Evolutionary conservation across 352 stramenopile genomes (phyloP).

Genomic region (Globisporangium alternatum): DNA sequence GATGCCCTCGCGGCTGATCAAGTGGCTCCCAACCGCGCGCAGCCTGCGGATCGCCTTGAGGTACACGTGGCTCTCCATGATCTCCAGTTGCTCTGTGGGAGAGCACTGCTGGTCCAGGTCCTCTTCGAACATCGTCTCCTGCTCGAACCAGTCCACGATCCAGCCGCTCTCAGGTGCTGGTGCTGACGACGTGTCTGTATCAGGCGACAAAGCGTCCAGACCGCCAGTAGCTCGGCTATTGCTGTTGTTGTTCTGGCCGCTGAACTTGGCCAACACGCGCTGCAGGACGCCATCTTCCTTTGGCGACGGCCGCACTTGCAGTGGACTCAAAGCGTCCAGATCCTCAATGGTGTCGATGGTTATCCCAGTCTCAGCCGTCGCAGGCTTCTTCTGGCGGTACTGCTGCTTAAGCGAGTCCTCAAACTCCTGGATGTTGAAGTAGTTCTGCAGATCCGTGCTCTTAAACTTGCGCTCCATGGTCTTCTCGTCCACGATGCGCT

Average conservation of each 20-base stretch:
- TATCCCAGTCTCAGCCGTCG: background rate
- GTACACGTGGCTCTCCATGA: slow-evolving; percentile 69
- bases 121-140: slow-evolving; percentile 90
- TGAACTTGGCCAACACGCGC: slow-evolving; percentile 47
- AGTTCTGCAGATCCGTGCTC: slow-evolving; percentile 76
- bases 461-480: slow-evolving; percentile 84
- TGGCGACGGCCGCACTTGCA: slow-evolving; percentile 16
- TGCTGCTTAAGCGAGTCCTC: slow-evolving; percentile 60
- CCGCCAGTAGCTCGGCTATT: background rate
- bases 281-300: slow-evolving; percentile 52
- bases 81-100: slow-evolving; percentile 64
- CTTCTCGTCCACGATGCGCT: slow-evolving; percentile 88
- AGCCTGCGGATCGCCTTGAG: slow-evolving; percentile 63
- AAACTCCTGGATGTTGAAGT: slow-evolving; percentile 83
- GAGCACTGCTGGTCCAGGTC: slow-evolving; percentile 79
- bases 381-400: background rate
- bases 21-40: slow-evolving; percentile 26
- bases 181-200: slow-evolving; percentile 7
- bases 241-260: slow-evolving; percentile 14
- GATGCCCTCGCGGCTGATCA: slow-evolving; percentile 46
- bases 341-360: slow-evolving; percentile 16
- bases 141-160: slow-evolving; percentile 85
- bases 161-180: slow-evolving; percentile 19
- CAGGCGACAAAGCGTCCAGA: background rate
- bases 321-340: slow-evolving; percentile 7